Base-by-base conservation (phyloP, 352 stramenopile genomes). In the Phytophthora chlamydospora region DNA sequence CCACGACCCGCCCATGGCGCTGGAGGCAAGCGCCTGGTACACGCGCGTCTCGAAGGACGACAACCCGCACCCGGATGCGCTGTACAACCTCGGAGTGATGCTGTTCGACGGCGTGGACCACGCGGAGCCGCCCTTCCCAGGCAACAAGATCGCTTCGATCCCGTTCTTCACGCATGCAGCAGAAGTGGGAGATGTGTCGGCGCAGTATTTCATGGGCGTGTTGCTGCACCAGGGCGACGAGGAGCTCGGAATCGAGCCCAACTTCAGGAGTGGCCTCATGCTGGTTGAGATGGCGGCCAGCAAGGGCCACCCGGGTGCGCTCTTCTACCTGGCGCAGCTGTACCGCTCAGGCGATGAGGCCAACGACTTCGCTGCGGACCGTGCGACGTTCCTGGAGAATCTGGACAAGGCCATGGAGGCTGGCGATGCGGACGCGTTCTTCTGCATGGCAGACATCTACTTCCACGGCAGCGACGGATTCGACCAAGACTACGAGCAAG, bases 361-460 rank as follows among this genome's bases (percentile, higher is more conserved):
- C 12, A 66, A 79, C 49, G 54, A 67, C 11, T 69, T 94, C n/a
- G 34, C 59, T 16, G 47, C 79, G 2, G 71, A 94, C 52, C 68
- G 49, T 7, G 31, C 74, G 16, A 85, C 83, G 62, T 94, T 93
- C 53, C 55, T 89, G 12, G 57, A 79, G 35, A 77, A 89, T 58
- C 45, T 96, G 35, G 71, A 93, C 49, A 72, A 71, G 29, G 85
- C 87, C 5, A 71, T 93, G 52, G 69, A 83, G 27, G 68, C 58
- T 21, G 74, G 73, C 2, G 84, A 96, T 42, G 75, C 81, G 27
- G 85, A 94, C 38, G 87, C 87, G 36, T 65, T 88, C 45, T 94
- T 92, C 39, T 95, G 85, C 66, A 91, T 93, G 83, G 87, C 82
- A 8, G 87, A 96, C 58, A 90, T 93, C 12, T 93, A 93, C 66